Evolutionary conservation across 2,329 filamentous ascomycete species (phyloP).

Genomic region (Elsinoe ampelina): DNA sequence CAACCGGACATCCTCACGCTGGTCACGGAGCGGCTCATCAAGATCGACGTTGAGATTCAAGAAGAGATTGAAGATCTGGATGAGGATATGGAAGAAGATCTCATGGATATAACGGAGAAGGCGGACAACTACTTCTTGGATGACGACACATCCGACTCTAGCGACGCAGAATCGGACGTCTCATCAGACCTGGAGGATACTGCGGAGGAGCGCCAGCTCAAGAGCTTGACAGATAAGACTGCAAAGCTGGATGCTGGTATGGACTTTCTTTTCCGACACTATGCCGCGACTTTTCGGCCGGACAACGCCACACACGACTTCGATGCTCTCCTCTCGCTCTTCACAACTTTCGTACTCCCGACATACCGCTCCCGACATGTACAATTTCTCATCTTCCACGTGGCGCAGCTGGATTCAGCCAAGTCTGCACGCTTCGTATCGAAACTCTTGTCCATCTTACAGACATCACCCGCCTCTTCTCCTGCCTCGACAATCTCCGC

Average conservation of each 20-base stretch:
- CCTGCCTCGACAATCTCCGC: constrained; percentile 75
- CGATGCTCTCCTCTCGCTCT: constrained; percentile 73
- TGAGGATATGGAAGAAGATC: constrained; percentile 70
- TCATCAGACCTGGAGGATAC: constrained; percentile 51
- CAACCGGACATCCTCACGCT: constrained; percentile 72
- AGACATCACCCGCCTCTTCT: constrained; percentile 69
- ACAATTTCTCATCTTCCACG: constrained; percentile 94
- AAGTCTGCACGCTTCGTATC: constrained; percentile 79
- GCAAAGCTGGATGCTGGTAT: constrained; percentile 87
- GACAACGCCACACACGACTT: constrained; percentile 65
- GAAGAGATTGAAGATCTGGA: constrained; percentile 87
- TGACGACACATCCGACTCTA: constrained; percentile 45
- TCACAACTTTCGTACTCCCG: constrained; percentile 77
- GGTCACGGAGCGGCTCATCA: constrained; percentile 77
- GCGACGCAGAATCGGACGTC: constrained; percentile 61
- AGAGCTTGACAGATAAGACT: constrained; percentile 68
- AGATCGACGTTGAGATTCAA: constrained; percentile 92
- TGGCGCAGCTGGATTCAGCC: constrained; percentile 69
- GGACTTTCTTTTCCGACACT: constrained; percentile 77
- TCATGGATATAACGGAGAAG: constrained; percentile 46
- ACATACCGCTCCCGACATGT: constrained; percentile 88
- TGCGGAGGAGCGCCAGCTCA: constrained; percentile 52
- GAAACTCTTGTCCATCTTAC: constrained; percentile 72
- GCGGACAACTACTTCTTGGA: constrained; percentile 44
- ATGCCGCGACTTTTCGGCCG: constrained; percentile 61